Percentiles rank a stretch among this genome's conserved stretches.
Conservation (phyloP, 805 yeast genomes). For the Starmerella bombi region DNA sequence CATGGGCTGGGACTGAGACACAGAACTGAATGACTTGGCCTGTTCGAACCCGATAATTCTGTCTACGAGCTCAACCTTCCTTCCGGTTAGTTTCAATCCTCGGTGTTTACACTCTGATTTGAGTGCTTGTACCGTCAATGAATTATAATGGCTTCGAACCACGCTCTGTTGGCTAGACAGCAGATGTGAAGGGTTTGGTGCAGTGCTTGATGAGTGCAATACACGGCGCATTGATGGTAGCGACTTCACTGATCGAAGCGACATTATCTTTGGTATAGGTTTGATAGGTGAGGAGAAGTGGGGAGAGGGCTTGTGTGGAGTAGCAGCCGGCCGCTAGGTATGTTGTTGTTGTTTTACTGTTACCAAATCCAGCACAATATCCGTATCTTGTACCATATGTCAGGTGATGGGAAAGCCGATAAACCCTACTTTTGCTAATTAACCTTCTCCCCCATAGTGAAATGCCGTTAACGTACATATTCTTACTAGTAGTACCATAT, state of each 20-base stretch:
- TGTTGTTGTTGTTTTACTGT: too few species aligned
- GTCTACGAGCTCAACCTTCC: conserved; percentile 42
- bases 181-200: conserved; percentile 26
- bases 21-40: conserved; percentile 16
- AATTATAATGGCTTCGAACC: conserved; percentile 21
- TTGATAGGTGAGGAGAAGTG: not conserved
- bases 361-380: too few species aligned
- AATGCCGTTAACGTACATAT: too few species aligned
- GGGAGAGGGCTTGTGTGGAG: too few species aligned
- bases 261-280: conserved; percentile 4
- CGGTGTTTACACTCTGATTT: conserved; percentile 46
- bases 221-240: conserved; percentile 19
- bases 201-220: conserved; percentile 22
- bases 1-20: not conserved
- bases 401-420: too few species aligned
- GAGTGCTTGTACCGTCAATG: conserved; percentile 42
- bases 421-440: too few species aligned
- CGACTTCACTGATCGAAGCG: conserved; percentile 19
- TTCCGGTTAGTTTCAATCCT: conserved; percentile 50
- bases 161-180: conserved; percentile 18
- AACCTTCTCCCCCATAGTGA: too few species aligned
- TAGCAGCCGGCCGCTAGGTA: too few species aligned
- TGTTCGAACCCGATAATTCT: conserved; percentile 23
- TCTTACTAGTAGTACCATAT: too few species aligned
- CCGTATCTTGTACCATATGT: too few species aligned